Evolutionary conservation across 2,329 filamentous ascomycete genomes (phyloP).

Genomic region (Myriangium duriaei): DNA sequence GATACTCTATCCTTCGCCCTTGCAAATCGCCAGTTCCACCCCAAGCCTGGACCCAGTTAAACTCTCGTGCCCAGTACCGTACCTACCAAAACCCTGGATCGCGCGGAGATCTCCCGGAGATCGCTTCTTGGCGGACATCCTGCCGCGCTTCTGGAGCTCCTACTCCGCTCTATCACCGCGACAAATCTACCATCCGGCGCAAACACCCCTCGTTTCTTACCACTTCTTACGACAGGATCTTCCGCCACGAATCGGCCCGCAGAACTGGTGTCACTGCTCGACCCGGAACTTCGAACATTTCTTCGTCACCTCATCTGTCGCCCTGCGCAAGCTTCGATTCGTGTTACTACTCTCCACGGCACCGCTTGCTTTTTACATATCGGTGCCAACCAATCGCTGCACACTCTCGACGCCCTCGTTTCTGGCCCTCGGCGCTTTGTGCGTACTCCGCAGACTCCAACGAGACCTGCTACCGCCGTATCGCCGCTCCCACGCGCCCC

Average conservation of each 20-base stretch:
- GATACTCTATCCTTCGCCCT: background rate
- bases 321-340: constrained; percentile 2
- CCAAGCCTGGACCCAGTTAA: too few species aligned
- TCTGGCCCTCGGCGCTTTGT: too few species aligned
- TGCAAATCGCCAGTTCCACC: background rate
- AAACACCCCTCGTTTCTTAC: constrained; percentile 6
- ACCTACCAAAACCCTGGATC: constrained; percentile 9
- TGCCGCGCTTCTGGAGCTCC: background rate
- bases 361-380: constrained; percentile 3
- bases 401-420: constrained; percentile 4
- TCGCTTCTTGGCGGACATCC: constrained; percentile 7
- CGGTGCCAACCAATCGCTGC: constrained; percentile 6
- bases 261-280: constrained; percentile 1
- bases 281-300: background rate
- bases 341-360: background rate
- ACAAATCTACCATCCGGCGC: constrained; percentile 7
- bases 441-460: too few species aligned
- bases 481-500: background rate
- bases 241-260: constrained; percentile 2
- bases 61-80: too few species aligned
- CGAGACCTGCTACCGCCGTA: constrained; percentile 6
- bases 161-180: constrained; percentile 5
- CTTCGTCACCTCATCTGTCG: constrained; percentile 1
- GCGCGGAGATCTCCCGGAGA: constrained; percentile 10
- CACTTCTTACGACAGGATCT: constrained; percentile 8